A percentile compares a stretch with the other conserved stretches of the same genome.
Conservation (phyloP, 768 basidiomycete genomes). For the Galerina sulciceps region DNA sequence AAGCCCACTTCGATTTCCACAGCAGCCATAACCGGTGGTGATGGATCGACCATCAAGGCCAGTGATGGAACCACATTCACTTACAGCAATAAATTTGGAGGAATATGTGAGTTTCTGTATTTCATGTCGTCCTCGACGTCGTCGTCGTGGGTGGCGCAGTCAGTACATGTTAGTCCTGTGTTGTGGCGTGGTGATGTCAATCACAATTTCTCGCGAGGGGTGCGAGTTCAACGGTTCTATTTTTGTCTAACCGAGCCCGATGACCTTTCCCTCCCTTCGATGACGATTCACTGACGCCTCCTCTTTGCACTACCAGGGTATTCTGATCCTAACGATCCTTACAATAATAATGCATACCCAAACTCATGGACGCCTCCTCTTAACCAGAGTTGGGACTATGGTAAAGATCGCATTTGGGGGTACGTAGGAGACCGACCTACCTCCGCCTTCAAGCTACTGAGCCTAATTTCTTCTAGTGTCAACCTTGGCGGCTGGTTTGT, state of each 20-base stretch:
- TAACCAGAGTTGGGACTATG: conserved; percentile 76
- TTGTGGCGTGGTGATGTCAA: not conserved
- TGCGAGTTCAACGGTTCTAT: not conserved
- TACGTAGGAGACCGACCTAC: conserved; percentile 11
- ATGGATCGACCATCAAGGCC: conserved; percentile 67
- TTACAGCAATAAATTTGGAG: conserved; percentile 80
- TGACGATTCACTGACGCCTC: not conserved
- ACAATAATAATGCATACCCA: conserved; percentile 72
- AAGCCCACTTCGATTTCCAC: conserved; percentile 13
- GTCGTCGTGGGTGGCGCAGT: not conserved
- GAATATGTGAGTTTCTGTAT: conserved; percentile 58
- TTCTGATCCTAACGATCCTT: conserved; percentile 71
- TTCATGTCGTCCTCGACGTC: not conserved
- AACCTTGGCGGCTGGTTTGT: conserved; percentile 82
- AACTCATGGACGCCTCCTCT: conserved; percentile 85
- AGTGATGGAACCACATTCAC: conserved; percentile 75
- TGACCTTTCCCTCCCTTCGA: not conserved
- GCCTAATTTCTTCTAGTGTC: conserved; percentile 44
- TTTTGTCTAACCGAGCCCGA: not conserved
- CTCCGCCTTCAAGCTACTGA: not conserved
- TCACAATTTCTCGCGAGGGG: not conserved
- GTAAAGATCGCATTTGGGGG: conserved; percentile 54
- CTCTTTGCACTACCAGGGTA: conserved; percentile 47
- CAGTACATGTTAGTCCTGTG: not conserved
- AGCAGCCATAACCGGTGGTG: conserved; percentile 54